Percentiles rank a stretch among this genome's conserved stretches.
These are phyloP conservation scores for Cryphonectria parasitica DNA, from an alignment of 2,329 filamentous ascomycete genomes.

Conservation along the genomic window DNA sequence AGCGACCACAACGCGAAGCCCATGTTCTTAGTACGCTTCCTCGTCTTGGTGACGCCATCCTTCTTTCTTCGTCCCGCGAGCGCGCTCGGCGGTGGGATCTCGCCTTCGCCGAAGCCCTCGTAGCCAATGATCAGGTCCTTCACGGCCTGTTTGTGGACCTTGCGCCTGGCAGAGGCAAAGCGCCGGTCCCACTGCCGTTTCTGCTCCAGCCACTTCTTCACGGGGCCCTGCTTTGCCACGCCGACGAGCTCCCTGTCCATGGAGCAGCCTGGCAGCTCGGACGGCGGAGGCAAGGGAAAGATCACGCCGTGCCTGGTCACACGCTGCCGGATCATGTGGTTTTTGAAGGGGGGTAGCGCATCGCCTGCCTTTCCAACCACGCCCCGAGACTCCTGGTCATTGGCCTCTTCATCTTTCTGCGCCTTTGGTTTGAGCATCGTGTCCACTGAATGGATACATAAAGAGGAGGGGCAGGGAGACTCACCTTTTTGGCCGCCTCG, in stretches of 20 bases:
- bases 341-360: conserved; percentile 75
- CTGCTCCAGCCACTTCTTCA: conserved; percentile 81
- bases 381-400: conserved; percentile 31
- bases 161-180: conserved; percentile 70
- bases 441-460: neutral
- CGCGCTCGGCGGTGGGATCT: conserved; percentile 82
- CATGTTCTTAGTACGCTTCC: conserved; percentile 63
- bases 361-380: conserved; percentile 87
- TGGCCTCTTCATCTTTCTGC: conserved; percentile 31
- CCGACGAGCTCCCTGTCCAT: conserved; percentile 71
- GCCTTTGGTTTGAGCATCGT: neutral
- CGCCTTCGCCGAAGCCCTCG: conserved; percentile 69
- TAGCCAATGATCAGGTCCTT: conserved; percentile 75
- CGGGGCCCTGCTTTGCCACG: conserved; percentile 76
- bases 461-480: neutral
- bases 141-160: conserved; percentile 73
- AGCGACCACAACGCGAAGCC: conserved; percentile 82
- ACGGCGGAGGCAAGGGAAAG: conserved; percentile 65
- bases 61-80: conserved; percentile 71
- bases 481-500: conserved; percentile 33
- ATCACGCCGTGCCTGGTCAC: conserved; percentile 79
- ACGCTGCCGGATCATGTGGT: conserved; percentile 90
- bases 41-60: conserved; percentile 56
- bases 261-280: conserved; percentile 67
- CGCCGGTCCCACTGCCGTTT: conserved; percentile 74